Base-by-base conservation (phyloP, 208 protist genomes). In the Trypanosoma mega region DNA sequence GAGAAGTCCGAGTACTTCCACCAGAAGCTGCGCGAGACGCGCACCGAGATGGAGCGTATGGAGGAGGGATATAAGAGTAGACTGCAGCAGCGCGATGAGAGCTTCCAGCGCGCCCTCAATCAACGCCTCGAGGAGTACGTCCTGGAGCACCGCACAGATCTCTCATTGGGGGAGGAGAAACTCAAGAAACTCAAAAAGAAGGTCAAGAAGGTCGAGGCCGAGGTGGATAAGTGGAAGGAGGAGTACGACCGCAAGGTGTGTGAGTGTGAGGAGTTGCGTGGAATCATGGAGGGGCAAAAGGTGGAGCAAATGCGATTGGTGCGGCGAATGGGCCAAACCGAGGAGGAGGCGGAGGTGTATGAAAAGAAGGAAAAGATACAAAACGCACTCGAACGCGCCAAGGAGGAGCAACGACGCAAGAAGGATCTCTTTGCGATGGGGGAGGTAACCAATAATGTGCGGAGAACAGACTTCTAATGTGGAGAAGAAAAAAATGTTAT, bases 121-220 rank as follows among this genome's bases (percentile, higher is more conserved):
- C 69, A 88, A 53, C 87, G 87, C 6, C 60, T 94, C 23, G 70
- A 78, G 63, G 76, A 87, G 61, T 88, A 82, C 70, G 37, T 72
- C 11, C 67, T 76, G 48, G 68, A 78, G 55, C 80, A 80, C 57
- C 64, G 74, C 31, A 43, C 41, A 16, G 82, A 90, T 30, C 30
- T 78, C 5, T 63, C 78, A 0, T 50, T 74, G 46, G 80, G 76
- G 60, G 47, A 72, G 21, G 73, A 63, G 27, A 63, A 61, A 34
- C 36, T 70, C n/a, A 84, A 82, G 66, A 90, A 90, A 59, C 45
- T 85, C 23, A 88, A 89, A 74, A 90, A 93, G 72, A 90, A 89
- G 74, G 67, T 93, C 16, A 71, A 86, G 57, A 90, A 89, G 62
- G 33, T 94, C 43, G 62, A 86, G 39, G 76, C 73, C n/a, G 67